Base-by-base conservation (phyloP, 306 rosid genomes). In the Argentina anserina region DNA sequence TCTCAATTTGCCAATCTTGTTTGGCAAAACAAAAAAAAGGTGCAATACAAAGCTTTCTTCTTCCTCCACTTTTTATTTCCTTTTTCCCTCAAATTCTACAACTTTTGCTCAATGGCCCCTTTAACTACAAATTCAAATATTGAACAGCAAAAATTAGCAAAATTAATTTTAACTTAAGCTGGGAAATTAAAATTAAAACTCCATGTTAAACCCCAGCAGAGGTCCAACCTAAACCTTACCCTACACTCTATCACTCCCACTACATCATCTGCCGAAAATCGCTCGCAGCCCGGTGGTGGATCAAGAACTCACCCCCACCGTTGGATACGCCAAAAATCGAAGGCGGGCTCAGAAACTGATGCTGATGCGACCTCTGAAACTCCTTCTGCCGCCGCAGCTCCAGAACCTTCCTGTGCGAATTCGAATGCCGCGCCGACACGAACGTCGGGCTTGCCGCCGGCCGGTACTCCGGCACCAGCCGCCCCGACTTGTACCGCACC, bases 301-400 rank as follows among this genome's bases (percentile, higher is more conserved):
- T 86, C 82, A 85, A 81, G 78, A 73, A 89, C 0, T 93, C 96
- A 71, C 89, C 90, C 18, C 90, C 90, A 34, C 94, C 96, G 90
- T 90, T 90, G 65, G 92, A 80, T 81, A 86, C 89, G 25, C 87
- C 92, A 73, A 94, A 94, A 85, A 93, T 81, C 9, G 96, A 84
- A 74, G 41, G 73, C 42, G 84, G 94, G 81, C 80, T 84, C 7
- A 91, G 61, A 69, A 76, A 55, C 7, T 86, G 94, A 20, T 84
- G 85, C 31, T 84, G 81, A 6, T 78, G 78, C 25, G 75, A 72
- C 36, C 70, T 45, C 9, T 77, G 80, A 71, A 75, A 52, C 59
- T 81, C 85, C 77, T 69, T 75, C 65, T 84, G 87, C 46, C 85
- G 69, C 52, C 85, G 85, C 40, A 84, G 85, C 81, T 81, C 87